Percentiles rank a stretch among this genome's conserved stretches.
phyloP scores from a whole-genome alignment of 2,329 filamentous ascomycete species.

The Microcyclosporella mali region DNA sequence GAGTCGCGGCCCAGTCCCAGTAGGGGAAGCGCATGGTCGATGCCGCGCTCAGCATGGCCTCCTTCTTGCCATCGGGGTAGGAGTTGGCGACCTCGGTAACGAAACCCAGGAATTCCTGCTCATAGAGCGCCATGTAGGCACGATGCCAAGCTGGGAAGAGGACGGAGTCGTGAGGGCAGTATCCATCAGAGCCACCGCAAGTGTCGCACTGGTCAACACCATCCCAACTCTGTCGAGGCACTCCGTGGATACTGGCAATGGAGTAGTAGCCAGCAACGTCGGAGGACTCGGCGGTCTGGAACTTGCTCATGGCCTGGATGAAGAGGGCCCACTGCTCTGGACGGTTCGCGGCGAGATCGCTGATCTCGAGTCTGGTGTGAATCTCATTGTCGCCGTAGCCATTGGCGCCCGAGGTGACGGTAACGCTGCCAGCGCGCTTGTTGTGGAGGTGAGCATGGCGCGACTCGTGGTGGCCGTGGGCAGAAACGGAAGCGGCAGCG shows the following conservation, averaged over 20 bases:
- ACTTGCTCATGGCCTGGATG: slow-evolving; percentile 16
- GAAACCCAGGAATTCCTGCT: slow-evolving; percentile 28
- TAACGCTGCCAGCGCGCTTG: background rate
- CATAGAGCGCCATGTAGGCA: slow-evolving; percentile 29
- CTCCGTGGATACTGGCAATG: slow-evolving; percentile 24
- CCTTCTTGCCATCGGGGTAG: slow-evolving; percentile 18
- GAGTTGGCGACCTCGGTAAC: slow-evolving; percentile 24
- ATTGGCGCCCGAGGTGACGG: slow-evolving; percentile 17
- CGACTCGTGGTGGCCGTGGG: slow-evolving; percentile 1
- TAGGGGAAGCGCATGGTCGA: slow-evolving; percentile 23
- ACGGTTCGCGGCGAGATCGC: slow-evolving; percentile 11
- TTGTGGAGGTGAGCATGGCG: slow-evolving; percentile 1
- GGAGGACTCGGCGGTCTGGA: slow-evolving; percentile 6
- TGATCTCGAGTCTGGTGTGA: slow-evolving; percentile 17
- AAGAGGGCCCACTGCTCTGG: slow-evolving; percentile 18
- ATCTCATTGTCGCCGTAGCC: slow-evolving; percentile 13
- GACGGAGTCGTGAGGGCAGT: slow-evolving; percentile 32
- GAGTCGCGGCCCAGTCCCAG: slow-evolving; percentile 26
- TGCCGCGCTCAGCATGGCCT: slow-evolving; percentile 23
- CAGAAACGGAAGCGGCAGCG: background rate
- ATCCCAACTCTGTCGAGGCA: slow-evolving; percentile 27
- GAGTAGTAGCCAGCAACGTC: slow-evolving; percentile 14
- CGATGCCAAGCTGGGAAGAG: slow-evolving; percentile 33
- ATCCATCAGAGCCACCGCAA: slow-evolving; percentile 27
- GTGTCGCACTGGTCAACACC: slow-evolving; percentile 24